phyloP scores from a whole-genome alignment of 306 rosid genomes.

The Vigna reflexopilosa region DNA sequence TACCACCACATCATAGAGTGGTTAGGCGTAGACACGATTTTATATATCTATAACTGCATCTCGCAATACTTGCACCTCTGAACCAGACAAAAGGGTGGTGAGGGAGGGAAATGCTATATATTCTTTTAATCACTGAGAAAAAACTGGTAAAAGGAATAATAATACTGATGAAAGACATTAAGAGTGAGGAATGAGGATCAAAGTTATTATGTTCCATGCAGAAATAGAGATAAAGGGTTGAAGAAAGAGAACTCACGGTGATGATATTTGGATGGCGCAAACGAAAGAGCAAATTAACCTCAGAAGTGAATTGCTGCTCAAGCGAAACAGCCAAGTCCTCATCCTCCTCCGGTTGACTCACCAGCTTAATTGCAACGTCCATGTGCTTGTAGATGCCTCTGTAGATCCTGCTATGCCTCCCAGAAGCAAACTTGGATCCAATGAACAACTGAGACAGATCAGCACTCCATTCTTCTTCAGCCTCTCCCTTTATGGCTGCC shows the following conservation, averaged over 20 bases:
- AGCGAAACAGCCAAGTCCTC: constrained; percentile 73
- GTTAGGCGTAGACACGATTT: constrained; percentile 17
- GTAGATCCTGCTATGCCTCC: constrained; percentile 92
- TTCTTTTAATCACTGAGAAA: not conserved
- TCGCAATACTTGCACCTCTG: not conserved
- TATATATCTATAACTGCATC: not conserved
- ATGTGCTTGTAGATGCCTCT: constrained; percentile 89
- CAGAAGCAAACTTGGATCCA: constrained; percentile 88
- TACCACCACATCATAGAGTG: not conserved
- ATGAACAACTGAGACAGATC: constrained; percentile 88
- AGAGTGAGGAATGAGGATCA: not conserved
- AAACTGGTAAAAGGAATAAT: not conserved
- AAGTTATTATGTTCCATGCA: not conserved
- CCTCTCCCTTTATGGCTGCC: constrained; percentile 89
- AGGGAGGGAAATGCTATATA: not conserved
- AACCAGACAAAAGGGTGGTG: not conserved
- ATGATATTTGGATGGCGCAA: constrained; percentile 91
- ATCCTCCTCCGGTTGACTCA: constrained; percentile 94
- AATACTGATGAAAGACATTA: constrained; percentile 5
- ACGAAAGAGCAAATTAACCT: constrained; percentile 84
- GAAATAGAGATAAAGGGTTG: not conserved
- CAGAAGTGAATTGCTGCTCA: constrained; percentile 86
- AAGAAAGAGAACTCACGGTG: constrained; percentile 65
- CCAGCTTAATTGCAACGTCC: constrained; percentile 94
- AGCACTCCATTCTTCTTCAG: constrained; percentile 92